Evolutionary conservation across 371 early-diverging fungal species (phyloP).

Genomic region (Lichtheimia hyalospora): DNA sequence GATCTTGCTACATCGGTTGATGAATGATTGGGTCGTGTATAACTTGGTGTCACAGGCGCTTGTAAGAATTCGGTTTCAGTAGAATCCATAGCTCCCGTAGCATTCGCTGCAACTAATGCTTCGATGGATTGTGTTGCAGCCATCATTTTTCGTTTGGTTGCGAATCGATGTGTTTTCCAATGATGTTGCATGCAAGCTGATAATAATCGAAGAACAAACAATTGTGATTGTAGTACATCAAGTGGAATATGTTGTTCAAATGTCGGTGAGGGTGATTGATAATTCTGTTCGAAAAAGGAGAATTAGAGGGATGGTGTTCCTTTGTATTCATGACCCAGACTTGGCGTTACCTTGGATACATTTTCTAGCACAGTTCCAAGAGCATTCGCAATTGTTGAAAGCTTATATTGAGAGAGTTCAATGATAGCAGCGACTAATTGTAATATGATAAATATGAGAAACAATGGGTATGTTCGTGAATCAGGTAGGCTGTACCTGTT

Average conservation of each 20-base stretch:
- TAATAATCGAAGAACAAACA: constrained; percentile 71
- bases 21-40: constrained; percentile 1
- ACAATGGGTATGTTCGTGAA: background rate
- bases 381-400: constrained; percentile 55
- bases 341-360: constrained; percentile 64
- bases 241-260: constrained; percentile 57
- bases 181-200: constrained; percentile 76
- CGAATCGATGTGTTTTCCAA: constrained; percentile 63
- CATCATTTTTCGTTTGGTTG: constrained; percentile 17
- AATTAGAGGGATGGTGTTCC: background rate
- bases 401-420: constrained; percentile 62
- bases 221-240: constrained; percentile 74
- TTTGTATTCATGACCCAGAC: background rate
- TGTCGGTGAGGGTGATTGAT: constrained; percentile 15
- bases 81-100: constrained; percentile 16
- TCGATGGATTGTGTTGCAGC: constrained; percentile 13
- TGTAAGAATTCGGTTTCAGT: constrained; percentile 14
- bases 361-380: constrained; percentile 61
- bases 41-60: constrained; percentile 10
- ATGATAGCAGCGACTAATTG: constrained; percentile 57
- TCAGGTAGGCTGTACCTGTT: constrained; percentile 36
- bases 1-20: background rate
- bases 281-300: background rate
- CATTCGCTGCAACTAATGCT: constrained; percentile 16
- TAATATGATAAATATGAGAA: constrained; percentile 6